phyloP scores from a whole-genome alignment of 345 rosid species.

The Passiflora organensis region DNA sequence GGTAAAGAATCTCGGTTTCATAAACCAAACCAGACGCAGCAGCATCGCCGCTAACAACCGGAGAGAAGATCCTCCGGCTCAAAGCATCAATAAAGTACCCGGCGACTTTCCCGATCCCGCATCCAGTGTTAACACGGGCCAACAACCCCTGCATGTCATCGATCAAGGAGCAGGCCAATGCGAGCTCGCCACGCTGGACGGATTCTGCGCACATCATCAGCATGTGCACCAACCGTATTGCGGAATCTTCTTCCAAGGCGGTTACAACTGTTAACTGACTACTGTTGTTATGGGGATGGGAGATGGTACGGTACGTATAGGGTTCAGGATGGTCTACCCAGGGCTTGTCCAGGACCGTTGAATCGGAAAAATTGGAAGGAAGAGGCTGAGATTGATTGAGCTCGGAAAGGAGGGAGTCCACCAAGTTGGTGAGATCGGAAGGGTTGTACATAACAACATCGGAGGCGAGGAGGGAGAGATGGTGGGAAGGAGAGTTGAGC shows the following conservation, averaged over 20 bases:
- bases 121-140: slow-evolving; percentile 36
- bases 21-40: slow-evolving; percentile 7
- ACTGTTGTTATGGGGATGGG: too few species aligned
- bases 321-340: slow-evolving; percentile 15
- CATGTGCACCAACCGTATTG: slow-evolving; percentile 67
- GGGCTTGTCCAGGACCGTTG: slow-evolving; percentile 13
- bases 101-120: slow-evolving; percentile 63
- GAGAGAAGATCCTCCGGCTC: slow-evolving; percentile 42
- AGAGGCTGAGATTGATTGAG: slow-evolving; percentile 29
- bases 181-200: slow-evolving; percentile 57
- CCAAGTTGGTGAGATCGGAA: slow-evolving; percentile 60
- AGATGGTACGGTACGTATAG: too few species aligned
- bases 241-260: slow-evolving; percentile 67
- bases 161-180: slow-evolving; percentile 49
- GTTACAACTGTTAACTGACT: slow-evolving; percentile 31
- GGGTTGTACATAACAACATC: slow-evolving; percentile 55
- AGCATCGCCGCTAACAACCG: slow-evolving; percentile 13
- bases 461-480: slow-evolving; percentile 37
- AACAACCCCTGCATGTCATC: slow-evolving; percentile 53
- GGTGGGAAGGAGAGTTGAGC: slow-evolving; percentile 42
- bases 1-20: slow-evolving; percentile 60
- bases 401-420: slow-evolving; percentile 57
- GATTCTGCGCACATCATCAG: slow-evolving; percentile 71
- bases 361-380: slow-evolving; percentile 31
- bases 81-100: slow-evolving; percentile 69